Evolutionary conservation across 2,329 filamentous ascomycete genomes (phyloP), one percentile per base, ranked within the genome.

Genomic region (Bertia moriformis): DNA sequence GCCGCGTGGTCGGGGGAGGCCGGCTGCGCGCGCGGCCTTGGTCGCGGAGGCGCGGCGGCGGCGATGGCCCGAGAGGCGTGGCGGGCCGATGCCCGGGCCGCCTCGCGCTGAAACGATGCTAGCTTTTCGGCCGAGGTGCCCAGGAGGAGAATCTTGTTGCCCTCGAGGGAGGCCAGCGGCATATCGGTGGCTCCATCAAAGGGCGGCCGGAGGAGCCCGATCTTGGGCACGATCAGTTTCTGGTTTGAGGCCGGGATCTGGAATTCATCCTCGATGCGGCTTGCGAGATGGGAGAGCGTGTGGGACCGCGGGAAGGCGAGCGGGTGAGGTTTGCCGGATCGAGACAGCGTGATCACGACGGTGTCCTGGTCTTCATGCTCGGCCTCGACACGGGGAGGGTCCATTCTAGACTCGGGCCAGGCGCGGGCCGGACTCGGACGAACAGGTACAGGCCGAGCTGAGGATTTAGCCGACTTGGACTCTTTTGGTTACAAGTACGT

Each of bases 201-300:
- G 1, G 78, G 78, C 0, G 67, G 61, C 46, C 76, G 80, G 18
- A 82, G 65, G 2, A 83, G 61, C 19, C 77, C 77, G 4, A 71
- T 61, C 51, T 80, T 82, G 32, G 78, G 67, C 13, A 74, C 66
- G 46, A 84, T 65, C 52, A 82, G 67, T 53, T 85, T 85, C 51
- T 84, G 79, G 55, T 83, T 76, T 7, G 63, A 53, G 24, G 59
- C 43, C 0, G 79, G 78, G 40, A 85, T 73, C 38, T 65, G 67
- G 39, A 83, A 65, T 3, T 58, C 54, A 33, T 59, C 53, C 41
- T 70, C 62, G 46, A 84, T 72, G 43, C 67, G 62, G 38, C 65
- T 54, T 35, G 76, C 77, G 27, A 85, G 69, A 48, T 82, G 76
- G 40, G 58, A 48, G 35, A 74, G 57, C 4, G 67, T 72, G 14